Percentiles rank a stretch among this genome's conserved stretches.
Conservation (phyloP, 1,284 basidiomycete species). For the Ustilago shanxiensis region DNA sequence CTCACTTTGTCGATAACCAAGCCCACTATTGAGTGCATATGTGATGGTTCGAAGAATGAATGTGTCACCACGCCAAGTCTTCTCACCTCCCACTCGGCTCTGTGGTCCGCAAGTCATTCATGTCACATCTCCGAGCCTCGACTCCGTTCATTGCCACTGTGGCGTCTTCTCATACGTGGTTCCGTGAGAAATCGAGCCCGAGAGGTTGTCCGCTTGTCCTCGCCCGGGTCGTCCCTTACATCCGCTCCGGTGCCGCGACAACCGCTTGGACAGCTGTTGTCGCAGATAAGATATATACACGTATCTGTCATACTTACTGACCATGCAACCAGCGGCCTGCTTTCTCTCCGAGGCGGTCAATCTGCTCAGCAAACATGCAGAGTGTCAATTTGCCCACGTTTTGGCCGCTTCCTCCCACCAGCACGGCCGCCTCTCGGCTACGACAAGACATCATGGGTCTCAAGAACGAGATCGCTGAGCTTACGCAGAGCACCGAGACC, state of each 20-base stretch:
- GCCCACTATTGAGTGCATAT: background rate
- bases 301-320: background rate
- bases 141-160: background rate
- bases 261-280: background rate
- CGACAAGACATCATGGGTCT: slow-evolving; percentile 2
- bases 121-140: background rate
- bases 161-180: background rate
- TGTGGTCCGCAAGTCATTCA: background rate
- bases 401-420: slow-evolving; percentile 14
- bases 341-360: background rate
- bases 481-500: slow-evolving; percentile 8
- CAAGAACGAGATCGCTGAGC: slow-evolving; percentile 9
- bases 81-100: background rate
- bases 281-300: background rate
- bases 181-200: background rate
- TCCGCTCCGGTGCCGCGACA: background rate
- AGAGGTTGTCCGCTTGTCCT: background rate
- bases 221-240: background rate
- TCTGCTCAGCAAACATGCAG: slow-evolving; percentile 8
- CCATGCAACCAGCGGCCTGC: background rate
- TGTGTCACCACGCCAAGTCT: background rate
- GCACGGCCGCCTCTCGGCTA: background rate
- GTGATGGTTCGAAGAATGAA: background rate
- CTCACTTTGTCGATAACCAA: background rate
- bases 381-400: background rate